phyloP scores from a whole-genome alignment of 805 yeast species.

The Schwanniomyces pseudopolymorphus region DNA sequence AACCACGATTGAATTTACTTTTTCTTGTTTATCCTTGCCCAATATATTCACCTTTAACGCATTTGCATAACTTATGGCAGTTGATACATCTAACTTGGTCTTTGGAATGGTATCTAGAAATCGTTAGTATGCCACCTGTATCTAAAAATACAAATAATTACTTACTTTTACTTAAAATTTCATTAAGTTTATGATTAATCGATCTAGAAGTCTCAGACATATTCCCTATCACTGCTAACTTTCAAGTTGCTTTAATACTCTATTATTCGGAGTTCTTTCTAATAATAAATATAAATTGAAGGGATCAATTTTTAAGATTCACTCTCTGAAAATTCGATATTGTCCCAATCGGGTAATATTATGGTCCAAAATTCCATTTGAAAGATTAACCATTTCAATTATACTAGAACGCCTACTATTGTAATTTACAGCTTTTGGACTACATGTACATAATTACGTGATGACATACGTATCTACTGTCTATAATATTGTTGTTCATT shows the following conservation, averaged over 20 bases:
- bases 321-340: neutral
- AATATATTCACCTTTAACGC: conserved; percentile 42
- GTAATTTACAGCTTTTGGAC: neutral
- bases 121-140: neutral
- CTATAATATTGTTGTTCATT: too few relatives aligned
- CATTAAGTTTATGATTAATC: conserved; percentile 45
- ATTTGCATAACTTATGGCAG: conserved; percentile 33
- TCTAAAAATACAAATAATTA: neutral
- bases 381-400: neutral
- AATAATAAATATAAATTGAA: neutral
- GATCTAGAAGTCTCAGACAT: conserved; percentile 43
- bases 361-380: neutral
- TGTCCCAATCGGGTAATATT: neutral
- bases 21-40: conserved; percentile 49
- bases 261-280: neutral
- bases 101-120: conserved; percentile 23
- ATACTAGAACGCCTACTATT: too few relatives aligned
- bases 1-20: conserved; percentile 52
- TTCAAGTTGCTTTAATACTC: neutral
- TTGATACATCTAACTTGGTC: conserved; percentile 28
- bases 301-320: neutral
- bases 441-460: too few relatives aligned
- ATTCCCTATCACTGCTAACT: neutral
- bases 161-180: conserved; percentile 38
- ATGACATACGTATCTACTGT: too few relatives aligned